A percentile compares a stretch with the other conserved stretches of the same genome.
Evolutionary conservation across 352 stramenopile species (phyloP).

Genomic region (Phytophthora multivora): DNA sequence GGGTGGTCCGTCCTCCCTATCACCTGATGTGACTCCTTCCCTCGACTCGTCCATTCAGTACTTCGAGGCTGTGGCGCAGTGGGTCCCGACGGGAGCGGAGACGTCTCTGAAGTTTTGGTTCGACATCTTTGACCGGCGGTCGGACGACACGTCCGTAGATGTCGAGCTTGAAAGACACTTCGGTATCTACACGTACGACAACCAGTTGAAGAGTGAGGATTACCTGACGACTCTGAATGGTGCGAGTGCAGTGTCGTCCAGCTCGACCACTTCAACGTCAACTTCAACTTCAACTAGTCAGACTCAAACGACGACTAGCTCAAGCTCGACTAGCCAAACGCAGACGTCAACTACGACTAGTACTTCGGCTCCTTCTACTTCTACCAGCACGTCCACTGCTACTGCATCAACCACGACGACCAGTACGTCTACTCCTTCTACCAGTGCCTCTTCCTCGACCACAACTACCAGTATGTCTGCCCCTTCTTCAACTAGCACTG

Average conservation of each 20-base stretch:
- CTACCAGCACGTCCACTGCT: neutral
- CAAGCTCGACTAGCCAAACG: conserved; percentile 3
- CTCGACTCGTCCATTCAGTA: conserved; percentile 38
- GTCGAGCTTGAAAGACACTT: conserved; percentile 59
- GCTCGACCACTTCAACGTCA: conserved; percentile 16
- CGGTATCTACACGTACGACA: conserved; percentile 57
- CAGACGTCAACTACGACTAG: neutral
- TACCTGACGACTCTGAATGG: conserved; percentile 28
- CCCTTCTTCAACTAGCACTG: neutral
- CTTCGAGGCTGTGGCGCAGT: conserved; percentile 29
- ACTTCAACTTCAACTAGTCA: conserved; percentile 2
- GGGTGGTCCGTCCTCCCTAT: conserved; percentile 36
- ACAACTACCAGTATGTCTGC: neutral
- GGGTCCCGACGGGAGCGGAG: conserved; percentile 27
- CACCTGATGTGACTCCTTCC: conserved; percentile 42
- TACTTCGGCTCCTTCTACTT: neutral
- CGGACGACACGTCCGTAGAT: conserved; percentile 44
- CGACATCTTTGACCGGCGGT: conserved; percentile 56
- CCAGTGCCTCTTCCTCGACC: neutral
- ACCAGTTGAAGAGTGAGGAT: conserved; percentile 43
- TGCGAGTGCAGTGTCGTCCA: conserved; percentile 19
- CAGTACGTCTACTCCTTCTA: neutral
- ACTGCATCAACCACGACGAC: neutral
- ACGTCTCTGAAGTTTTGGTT: conserved; percentile 64
- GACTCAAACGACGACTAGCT: neutral